Evolutionary conservation across 2,329 filamentous ascomycete genomes (phyloP), one percentile per base, ranked within the genome.

Genomic region (Phoma sp.): DNA sequence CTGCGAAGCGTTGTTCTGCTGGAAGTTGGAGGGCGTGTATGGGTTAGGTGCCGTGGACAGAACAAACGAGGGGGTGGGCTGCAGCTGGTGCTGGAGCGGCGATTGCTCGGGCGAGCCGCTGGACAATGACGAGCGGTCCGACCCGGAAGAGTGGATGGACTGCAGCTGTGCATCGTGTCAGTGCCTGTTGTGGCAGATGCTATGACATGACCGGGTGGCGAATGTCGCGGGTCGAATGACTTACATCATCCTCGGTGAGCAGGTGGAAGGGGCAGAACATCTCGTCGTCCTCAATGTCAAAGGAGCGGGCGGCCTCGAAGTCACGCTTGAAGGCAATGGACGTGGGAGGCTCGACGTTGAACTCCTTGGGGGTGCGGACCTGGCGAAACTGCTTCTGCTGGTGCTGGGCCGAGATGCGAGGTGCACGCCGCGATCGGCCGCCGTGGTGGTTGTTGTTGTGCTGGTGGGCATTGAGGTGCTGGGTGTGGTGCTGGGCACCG

Each of bases 201-300:
- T 63, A 67, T 61, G 68, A 64, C 63, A 61, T 55, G 32, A 57
- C 48, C 57, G 60, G 61, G 68, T 63, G 61, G 61, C 61, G 62
- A 64, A 64, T 48, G 40, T 63, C 52, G 55, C 49, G 57, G 51
- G 63, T 62, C 49, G 57, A 64, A 57, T 59, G 51, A 69, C 81
- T 74, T 87, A 96, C 92, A 86, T 96, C 92, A 78, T 85, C 92
- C 79, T 97, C 93, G 32, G 92, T 96, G 80, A 98, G 82, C 67
- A 98, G 85, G 74, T 89, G 88, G 61, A 82, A 81, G 1, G 94
- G 94, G 79, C 93, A 97, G 78, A 98, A 98, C 77, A 96, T 89
- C 79, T 96, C 84, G 75, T 98, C 94, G 74, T 98, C 94, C 72
- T 97, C 94, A 60, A 98, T 84, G 68, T 98, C 94, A 72, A 98